Evolutionary conservation across 1,139 yeast genomes (phyloP).

Genomic region (Taphrina confusa): DNA sequence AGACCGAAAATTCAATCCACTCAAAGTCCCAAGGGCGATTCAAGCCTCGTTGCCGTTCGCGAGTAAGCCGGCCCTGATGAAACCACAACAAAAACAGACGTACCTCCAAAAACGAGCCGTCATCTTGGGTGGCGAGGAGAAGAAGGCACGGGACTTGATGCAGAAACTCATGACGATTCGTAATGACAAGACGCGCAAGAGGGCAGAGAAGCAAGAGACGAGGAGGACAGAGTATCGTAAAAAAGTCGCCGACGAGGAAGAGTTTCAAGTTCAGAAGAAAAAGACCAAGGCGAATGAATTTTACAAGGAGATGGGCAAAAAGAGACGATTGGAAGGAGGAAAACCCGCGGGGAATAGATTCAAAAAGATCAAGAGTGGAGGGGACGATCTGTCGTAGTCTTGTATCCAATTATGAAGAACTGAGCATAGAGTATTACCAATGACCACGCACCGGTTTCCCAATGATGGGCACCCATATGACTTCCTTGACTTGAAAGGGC

Average conservation of each 20-base stretch:
- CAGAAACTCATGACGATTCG: constrained; percentile 82
- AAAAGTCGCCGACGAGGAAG: constrained; percentile 72
- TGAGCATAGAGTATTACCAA: too few relatives aligned
- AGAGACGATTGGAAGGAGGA: constrained; percentile 30
- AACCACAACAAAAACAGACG: constrained; percentile 80
- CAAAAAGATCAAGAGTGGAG: constrained; percentile 15
- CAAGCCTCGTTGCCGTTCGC: constrained; percentile 82
- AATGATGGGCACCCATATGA: constrained; percentile 20
- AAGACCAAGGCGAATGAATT: constrained; percentile 83
- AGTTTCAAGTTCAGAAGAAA: constrained; percentile 69
- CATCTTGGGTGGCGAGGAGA: constrained; percentile 68
- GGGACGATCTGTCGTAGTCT: constrained; percentile 10
- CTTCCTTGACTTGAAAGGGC: constrained; percentile 8
- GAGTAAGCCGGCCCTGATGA: constrained; percentile 79
- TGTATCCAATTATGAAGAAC: not conserved
- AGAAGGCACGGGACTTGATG: constrained; percentile 86
- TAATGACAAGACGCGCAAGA: constrained; percentile 81
- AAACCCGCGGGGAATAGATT: constrained; percentile 28
- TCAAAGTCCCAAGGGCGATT: constrained; percentile 78
- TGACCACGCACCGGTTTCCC: constrained; percentile 17
- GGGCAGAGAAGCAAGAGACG: constrained; percentile 70
- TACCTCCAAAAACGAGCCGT: constrained; percentile 93
- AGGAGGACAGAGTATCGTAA: constrained; percentile 75
- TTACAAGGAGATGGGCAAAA: constrained; percentile 64
- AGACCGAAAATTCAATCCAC: constrained; percentile 83